A percentile compares a stretch with the other conserved stretches of the same genome.
Conservation (phyloP, 164 flowering plant genomes). For the Berberis thunbergii region DNA sequence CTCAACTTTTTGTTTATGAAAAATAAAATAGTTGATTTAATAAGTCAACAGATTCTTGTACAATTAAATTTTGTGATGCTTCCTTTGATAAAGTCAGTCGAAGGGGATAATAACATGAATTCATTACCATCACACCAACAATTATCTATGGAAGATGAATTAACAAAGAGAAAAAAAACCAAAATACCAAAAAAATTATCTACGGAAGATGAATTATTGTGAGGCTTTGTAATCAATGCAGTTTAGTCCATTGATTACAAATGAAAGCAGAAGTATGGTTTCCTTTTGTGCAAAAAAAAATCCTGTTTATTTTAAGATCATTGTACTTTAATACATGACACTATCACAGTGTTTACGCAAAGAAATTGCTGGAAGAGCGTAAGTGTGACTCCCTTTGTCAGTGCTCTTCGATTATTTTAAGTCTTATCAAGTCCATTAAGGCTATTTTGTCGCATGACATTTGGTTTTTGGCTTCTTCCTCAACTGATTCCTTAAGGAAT, state of each 20-base stretch:
- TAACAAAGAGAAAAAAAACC: no score
- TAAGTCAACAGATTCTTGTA: no score
- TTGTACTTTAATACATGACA: conserved; percentile 60
- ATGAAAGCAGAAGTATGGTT: conserved; percentile 72
- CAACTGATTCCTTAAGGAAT: conserved; percentile 39
- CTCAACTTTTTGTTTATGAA: no score
- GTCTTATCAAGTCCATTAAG: conserved; percentile 26
- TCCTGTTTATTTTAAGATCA: conserved; percentile 82
- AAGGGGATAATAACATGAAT: no score
- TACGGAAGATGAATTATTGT: no score
- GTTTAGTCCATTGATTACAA: conserved; percentile 77
- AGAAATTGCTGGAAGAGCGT: conserved; percentile 66
- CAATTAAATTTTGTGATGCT: no score
- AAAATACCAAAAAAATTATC: no score
- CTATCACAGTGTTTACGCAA: conserved; percentile 56
- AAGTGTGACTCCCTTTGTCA: conserved; percentile 51
- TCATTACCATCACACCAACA: no score
- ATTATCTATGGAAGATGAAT: no score
- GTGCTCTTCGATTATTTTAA: conserved; percentile 45
- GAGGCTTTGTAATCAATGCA: no score
- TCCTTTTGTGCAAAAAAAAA: conserved; percentile 74
- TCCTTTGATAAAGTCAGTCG: no score
- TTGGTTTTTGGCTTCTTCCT: conserved; percentile 31
- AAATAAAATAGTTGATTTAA: no score
- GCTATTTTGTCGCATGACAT: conserved; percentile 32